phyloP scores from a whole-genome alignment of 257 asterid species.

The Petunia secreta region DNA sequence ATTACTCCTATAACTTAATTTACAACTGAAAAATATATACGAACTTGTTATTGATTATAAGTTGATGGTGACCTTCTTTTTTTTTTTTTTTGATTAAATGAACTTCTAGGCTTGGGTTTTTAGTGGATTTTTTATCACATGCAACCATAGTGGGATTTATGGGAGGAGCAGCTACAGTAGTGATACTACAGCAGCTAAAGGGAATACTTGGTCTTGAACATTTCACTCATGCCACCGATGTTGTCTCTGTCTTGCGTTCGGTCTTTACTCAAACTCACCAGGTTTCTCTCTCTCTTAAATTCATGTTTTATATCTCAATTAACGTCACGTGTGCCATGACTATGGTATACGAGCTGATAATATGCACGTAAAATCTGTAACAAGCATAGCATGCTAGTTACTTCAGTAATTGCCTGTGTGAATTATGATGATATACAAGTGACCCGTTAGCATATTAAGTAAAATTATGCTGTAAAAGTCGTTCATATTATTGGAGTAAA shows the following conservation, averaged over 20 bases:
- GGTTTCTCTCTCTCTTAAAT: constrained; percentile 35
- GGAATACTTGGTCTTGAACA: constrained; percentile 79
- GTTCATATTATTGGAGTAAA: too few species aligned
- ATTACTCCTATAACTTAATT: too few species aligned
- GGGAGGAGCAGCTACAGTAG: constrained; percentile 98
- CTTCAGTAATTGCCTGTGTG: too few species aligned
- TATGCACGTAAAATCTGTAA: too few species aligned
- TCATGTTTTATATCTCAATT: not conserved
- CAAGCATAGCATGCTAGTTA: too few species aligned
- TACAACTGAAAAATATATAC: too few species aligned
- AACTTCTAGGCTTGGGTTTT: constrained; percentile 67
- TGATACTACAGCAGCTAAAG: constrained; percentile 78
- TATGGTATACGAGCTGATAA: not conserved
- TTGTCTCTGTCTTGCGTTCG: constrained; percentile 76
- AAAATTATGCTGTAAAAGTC: too few species aligned
- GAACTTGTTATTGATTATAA: too few species aligned
- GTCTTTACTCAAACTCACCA: constrained; percentile 77
- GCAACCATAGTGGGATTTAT: constrained; percentile 97
- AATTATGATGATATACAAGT: too few species aligned
- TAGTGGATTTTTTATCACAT: constrained; percentile 96
- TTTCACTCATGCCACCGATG: constrained; percentile 79
- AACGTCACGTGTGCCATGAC: not conserved
- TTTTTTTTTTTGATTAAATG: not conserved
- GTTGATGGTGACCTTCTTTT: not conserved
- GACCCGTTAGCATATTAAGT: too few species aligned